Base-by-base conservation (phyloP, 148 eudicot species). In the Rheum nobile region DNA sequence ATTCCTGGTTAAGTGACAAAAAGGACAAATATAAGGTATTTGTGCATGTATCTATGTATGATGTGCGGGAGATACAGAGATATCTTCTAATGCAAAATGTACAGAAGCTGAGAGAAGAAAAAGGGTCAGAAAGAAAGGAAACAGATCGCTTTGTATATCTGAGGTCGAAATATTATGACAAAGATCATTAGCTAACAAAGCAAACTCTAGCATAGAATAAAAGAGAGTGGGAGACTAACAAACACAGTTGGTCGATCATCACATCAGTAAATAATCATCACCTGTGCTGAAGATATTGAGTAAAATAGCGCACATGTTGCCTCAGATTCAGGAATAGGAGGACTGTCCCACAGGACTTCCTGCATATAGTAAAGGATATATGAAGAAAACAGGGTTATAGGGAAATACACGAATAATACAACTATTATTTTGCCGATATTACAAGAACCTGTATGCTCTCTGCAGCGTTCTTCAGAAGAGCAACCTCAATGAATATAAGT, bases 271-370 rank as follows among this genome's bases (percentile, higher is more conserved):
- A 29, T 28, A 28, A 73, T 67, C 4, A 22, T 80, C 79, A 96
- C 99, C 86, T 96, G 99, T 74, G 94, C 88, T 67, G 99, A 92
- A 29, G 99, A 96, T 74, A 96, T 96, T 35, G 99, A 96, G 83
- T 96, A 96, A 77, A 96, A 96, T 69, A 96, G 75, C 55, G 97
- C 97, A 41, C 96, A 90, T 48, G 96, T 88, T 77, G 97, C 96
- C 70, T 96, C 96, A 84, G 71, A 69, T 87, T 96, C 97, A 61
- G 89, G 89, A 69, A 80, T 85, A 71, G 97, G 97, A 67, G 97
- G 99, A 77, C 84, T 89, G 84, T 96, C 90, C 97, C 92, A 92
- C 74, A 96, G 77, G 35, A 96, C 97, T 83, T 96, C 99, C 99
- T 96, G 82, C 42, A 38, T 79, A 46, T 37, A 67, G 69, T 17